Base-by-base conservation (phyloP, 179 eudicot genomes). In the Dionaea muscipula region DNA sequence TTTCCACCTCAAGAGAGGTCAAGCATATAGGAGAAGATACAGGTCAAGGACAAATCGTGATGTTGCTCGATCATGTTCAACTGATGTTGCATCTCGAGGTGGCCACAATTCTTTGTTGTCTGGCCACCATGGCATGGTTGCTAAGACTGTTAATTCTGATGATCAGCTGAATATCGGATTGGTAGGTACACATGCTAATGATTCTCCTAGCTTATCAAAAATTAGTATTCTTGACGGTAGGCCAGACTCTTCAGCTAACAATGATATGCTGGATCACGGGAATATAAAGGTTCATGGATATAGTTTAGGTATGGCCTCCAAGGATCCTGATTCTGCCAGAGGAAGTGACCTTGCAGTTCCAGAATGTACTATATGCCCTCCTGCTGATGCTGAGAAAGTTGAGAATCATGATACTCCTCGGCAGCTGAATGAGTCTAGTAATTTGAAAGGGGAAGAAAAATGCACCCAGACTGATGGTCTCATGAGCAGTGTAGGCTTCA, bases 21-120 rank as follows among this genome's bases (percentile, higher is more conserved):
- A 66, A 69, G 89, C 96, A 35, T 94, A 94, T 65, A 83, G 66
- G 72, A 82, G 96, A 67, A 78, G 99, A 57, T 67, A 77, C 58
- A 76, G 95, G 64, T 74, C 86, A 43, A 69, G 86, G 49, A 65
- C 83, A 45, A 85, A 61, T 55, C 90, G 95, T 73, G 99, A 85
- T 56, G 80, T 79, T 59, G 76, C 83, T 71, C 81, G 83, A 67
- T 73, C 86, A 54, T 77, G 72, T 59, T 78, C 84, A 31, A 63
- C 64, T 57, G 86, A 81, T 63, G 33, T 69, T 64, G 73, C 66
- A 55, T 63, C 78, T 55, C 66, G 65, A 54, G 74, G 78, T 51
- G 81, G 77, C 67, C 71, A 73, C 51, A 69, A 54, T 51, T 60
- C 78, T 52, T 71, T 79, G 56, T 60, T 70, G 54, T 63, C 86